Conservation (phyloP, 495 filamentous ascomycete species). For the Evernia prunastri region DNA sequence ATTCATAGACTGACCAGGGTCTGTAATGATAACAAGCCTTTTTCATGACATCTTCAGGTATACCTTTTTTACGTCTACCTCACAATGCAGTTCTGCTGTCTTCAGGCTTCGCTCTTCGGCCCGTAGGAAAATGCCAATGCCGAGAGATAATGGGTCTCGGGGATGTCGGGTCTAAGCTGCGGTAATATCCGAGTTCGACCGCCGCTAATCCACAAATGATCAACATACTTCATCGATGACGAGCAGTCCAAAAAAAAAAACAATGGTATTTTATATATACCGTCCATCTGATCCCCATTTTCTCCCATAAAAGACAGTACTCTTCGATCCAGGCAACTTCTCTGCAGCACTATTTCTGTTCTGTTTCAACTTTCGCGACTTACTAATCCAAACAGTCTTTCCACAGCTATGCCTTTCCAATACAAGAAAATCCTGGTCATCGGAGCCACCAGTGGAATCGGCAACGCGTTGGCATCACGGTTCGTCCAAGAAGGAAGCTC, state of each 20-base stretch:
- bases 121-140: neutral
- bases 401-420: slow-evolving; percentile 45
- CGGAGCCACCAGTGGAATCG: slow-evolving; percentile 68
- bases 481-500: slow-evolving; percentile 54
- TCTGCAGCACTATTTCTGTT: neutral
- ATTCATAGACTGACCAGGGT: slow-evolving; percentile 16
- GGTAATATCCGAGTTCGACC: slow-evolving; percentile 3
- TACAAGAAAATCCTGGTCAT: slow-evolving; percentile 67
- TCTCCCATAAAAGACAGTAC: neutral
- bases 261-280: neutral
- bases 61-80: neutral
- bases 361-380: neutral
- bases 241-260: neutral
- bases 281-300: neutral
- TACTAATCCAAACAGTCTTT: neutral
- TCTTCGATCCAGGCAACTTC: too few relatives aligned
- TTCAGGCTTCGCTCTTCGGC: neutral
- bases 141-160: neutral
- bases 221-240: neutral
- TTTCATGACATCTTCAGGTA: slow-evolving; percentile 1
- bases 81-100: neutral
- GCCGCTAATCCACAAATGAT: neutral
- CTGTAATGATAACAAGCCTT: slow-evolving; percentile 3
- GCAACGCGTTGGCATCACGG: slow-evolving; percentile 55
- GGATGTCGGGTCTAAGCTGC: neutral